Base-by-base conservation (phyloP, 768 basidiomycete genomes). In the Chlorophyllum brunneum region DNA sequence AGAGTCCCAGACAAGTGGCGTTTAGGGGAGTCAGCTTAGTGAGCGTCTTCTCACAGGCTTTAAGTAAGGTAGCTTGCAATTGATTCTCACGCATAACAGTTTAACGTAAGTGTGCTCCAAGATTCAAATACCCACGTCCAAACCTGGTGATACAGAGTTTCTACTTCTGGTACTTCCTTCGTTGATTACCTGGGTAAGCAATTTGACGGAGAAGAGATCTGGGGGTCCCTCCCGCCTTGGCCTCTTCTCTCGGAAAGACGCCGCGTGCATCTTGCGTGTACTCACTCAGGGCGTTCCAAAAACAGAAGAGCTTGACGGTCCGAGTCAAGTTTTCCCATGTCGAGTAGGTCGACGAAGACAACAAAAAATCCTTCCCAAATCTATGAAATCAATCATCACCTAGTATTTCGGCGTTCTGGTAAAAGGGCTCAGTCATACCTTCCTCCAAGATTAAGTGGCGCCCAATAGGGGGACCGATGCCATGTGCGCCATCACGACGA, bases 281-380 rank as follows among this genome's bases (percentile, higher is more conserved):
- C 9, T 43, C 34, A 34, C 51, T 54, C 24, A 57, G 37, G n/a
- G 40, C 56, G 20, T 8, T 26, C 31, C 54, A 48, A 1, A 26
- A 45, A 5, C 20, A 4, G 38, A 57, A 54, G 20, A 46, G 13
- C 4, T 33, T n/a, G 13, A 57, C 40, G 6, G 11, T 5, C 30
- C 26, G 27, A 15, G 13, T 26, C 8, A 37, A 37, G 13, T 54
- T 47, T 7, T 33, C 50, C 20, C 18, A 57, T 29, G 31, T 57
- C 56, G 31, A 57, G 48, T 2, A 54, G 48, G 22, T 58, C 55
- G 22, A 55, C 54, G 33, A 43, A 51, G 8, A 43, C 55, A 16
- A 55, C 54, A 31, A 43, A 51, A 11, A 43, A 10, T 2, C 41
- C 24, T 16, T 43, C 37, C 20, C 36, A 31, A 44, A 44, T 36